Evolutionary conservation across 345 rosid genomes (phyloP).

Genomic region (Gynandropsis gynandra): DNA sequence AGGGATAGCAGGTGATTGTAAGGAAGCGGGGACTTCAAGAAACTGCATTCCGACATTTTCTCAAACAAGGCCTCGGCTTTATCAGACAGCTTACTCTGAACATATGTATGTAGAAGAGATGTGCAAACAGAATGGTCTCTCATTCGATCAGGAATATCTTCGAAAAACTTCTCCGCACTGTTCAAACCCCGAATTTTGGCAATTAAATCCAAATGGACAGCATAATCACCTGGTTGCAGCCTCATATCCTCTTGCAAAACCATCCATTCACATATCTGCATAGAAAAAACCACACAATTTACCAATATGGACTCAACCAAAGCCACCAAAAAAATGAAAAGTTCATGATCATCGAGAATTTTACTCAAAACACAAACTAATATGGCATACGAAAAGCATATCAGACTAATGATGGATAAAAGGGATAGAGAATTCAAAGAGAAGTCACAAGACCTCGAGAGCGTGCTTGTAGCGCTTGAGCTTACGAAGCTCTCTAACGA

Average conservation of each 20-base stretch:
- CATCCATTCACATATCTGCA: slow-evolving; percentile 95
- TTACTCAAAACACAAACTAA: no score
- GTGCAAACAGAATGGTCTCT: slow-evolving; percentile 54
- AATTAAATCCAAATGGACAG: slow-evolving; percentile 81
- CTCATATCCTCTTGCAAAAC: slow-evolving; percentile 57
- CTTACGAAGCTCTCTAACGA: slow-evolving; percentile 84
- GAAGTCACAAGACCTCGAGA: slow-evolving; percentile 49
- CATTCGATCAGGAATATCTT: slow-evolving; percentile 71
- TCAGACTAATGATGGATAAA: not conserved
- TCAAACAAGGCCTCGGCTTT: slow-evolving; percentile 76
- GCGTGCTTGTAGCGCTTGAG: slow-evolving; percentile 82
- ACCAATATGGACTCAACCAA: slow-evolving; percentile 15
- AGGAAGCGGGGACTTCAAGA: slow-evolving; percentile 55
- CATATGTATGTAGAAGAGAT: slow-evolving; percentile 84
- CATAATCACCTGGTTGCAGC: slow-evolving; percentile 78
- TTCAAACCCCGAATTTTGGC: slow-evolving; percentile 68
- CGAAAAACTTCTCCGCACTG: slow-evolving; percentile 87
- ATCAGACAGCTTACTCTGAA: slow-evolving; percentile 38
- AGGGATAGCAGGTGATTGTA: slow-evolving; percentile 69
- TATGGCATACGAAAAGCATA: no score
- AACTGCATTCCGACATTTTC: slow-evolving; percentile 72
- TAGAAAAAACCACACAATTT: not conserved
- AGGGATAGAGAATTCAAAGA: not conserved
- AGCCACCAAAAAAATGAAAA: not conserved
- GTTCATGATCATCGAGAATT: not conserved